Percentiles rank a stretch among this genome's conserved stretches.
Evolutionary conservation across 2,329 filamentous ascomycete species (phyloP).

Genomic region (Paecilomyces formosus): DNA sequence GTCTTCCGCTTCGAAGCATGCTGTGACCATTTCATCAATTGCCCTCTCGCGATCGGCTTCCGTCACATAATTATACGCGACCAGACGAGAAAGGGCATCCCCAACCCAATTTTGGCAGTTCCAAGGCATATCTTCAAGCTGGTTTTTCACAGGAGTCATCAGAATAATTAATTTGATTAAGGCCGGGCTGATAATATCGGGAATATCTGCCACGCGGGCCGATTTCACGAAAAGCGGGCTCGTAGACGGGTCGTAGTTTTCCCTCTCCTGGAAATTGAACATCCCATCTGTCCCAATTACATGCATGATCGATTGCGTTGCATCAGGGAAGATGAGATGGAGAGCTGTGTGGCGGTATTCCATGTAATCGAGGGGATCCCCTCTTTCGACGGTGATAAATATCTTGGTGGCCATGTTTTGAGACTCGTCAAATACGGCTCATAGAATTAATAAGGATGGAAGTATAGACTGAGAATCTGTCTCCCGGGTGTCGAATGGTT

Average conservation of each 20-base stretch:
- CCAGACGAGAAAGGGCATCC: conserved; percentile 17
- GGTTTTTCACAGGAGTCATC: conserved; percentile 16
- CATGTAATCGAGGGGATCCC: conserved; percentile 20
- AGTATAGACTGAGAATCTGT: background rate
- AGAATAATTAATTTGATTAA: conserved; percentile 13
- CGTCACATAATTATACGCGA: conserved; percentile 14
- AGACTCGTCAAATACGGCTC: background rate
- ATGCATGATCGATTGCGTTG: conserved; percentile 14
- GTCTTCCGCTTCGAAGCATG: conserved; percentile 18
- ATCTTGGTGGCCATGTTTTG: conserved; percentile 13
- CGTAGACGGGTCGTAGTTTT: conserved; percentile 3
- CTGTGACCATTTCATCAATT: conserved; percentile 19
- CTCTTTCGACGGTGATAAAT: conserved; percentile 18
- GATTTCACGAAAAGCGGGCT: conserved; percentile 9
- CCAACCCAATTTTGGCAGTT: conserved; percentile 27
- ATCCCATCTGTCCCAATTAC: conserved; percentile 18
- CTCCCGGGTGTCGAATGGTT: background rate
- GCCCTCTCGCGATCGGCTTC: conserved; percentile 10
- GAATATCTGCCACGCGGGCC: conserved; percentile 11
- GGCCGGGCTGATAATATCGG: conserved; percentile 4
- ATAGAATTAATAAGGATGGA: background rate
- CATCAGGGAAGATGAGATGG: conserved; percentile 13
- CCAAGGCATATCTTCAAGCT: conserved; percentile 17
- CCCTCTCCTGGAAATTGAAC: conserved; percentile 11
- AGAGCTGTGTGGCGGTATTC: conserved; percentile 24